A percentile compares a stretch with the other conserved stretches of the same genome.
phyloP scores from a whole-genome alignment of 2,329 filamentous ascomycete genomes.

The Teratosphaeria zuluensis region DNA sequence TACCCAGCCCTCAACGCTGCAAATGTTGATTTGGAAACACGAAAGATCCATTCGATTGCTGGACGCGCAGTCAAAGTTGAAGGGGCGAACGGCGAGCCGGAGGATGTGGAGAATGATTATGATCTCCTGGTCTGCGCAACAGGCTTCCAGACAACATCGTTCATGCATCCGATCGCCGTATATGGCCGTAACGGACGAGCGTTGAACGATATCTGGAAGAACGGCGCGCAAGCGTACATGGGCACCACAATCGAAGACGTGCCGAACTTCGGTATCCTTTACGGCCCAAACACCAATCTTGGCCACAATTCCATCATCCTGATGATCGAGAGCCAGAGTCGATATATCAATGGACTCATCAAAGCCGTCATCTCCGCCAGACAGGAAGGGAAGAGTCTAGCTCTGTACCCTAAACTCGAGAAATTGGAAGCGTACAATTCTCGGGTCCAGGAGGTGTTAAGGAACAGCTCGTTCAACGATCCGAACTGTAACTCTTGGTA shows the following conservation, averaged over 20 bases:
- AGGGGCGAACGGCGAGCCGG: constrained; percentile 17
- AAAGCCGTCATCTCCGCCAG: constrained; percentile 39
- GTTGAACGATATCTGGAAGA: constrained; percentile 44
- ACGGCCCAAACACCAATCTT: constrained; percentile 48
- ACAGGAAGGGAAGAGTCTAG: constrained; percentile 30
- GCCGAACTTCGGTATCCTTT: constrained; percentile 49
- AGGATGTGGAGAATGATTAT: constrained; percentile 29
- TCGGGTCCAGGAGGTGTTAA: constrained; percentile 36
- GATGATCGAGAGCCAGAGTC: constrained; percentile 52
- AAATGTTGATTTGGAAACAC: constrained; percentile 45
- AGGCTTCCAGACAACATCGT: constrained; percentile 50
- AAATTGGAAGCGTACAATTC: constrained; percentile 37
- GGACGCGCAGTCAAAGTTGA: constrained; percentile 39
- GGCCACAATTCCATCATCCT: constrained; percentile 41
- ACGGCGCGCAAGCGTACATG: constrained; percentile 42
- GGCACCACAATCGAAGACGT: constrained; percentile 43
- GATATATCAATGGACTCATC: constrained; percentile 45
- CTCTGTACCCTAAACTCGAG: constrained; percentile 35
- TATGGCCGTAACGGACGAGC: constrained; percentile 35
- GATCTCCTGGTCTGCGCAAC: constrained; percentile 51
- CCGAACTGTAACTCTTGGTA: constrained; percentile 48
- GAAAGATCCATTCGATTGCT: constrained; percentile 38
- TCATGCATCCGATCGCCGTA: constrained; percentile 49
- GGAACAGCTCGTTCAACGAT: constrained; percentile 42
- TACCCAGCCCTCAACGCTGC: constrained; percentile 39